These are phyloP conservation scores for Pseudodiploospora longispora DNA, from an alignment of 2,329 filamentous ascomycete species.

Conservation along the genomic window DNA sequence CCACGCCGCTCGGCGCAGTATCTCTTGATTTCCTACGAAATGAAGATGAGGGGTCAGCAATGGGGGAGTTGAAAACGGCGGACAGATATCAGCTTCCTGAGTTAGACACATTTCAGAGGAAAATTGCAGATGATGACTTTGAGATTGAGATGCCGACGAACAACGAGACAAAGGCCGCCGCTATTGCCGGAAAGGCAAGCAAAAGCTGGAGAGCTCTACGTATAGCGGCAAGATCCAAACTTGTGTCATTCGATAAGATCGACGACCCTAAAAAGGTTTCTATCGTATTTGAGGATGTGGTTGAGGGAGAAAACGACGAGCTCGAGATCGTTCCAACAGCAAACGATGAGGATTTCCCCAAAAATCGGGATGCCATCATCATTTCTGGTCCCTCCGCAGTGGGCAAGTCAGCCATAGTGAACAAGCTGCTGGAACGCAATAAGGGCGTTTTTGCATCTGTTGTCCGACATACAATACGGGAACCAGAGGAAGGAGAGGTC, in stretches of 20 bases:
- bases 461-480: conserved; percentile 46
- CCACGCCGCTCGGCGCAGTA: conserved; percentile 62
- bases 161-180: conserved; percentile 45
- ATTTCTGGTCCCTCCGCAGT: conserved; percentile 56
- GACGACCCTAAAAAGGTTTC: conserved; percentile 70
- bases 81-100: conserved; percentile 61
- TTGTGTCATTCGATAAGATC: conserved; percentile 78
- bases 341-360: conserved; percentile 31
- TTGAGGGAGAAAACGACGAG: conserved; percentile 28
- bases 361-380: conserved; percentile 50
- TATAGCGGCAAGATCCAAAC: conserved; percentile 64
- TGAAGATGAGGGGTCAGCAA: conserved; percentile 46
- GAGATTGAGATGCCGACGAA: conserved; percentile 75
- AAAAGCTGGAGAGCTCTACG: conserved; percentile 87
- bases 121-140: conserved; percentile 72
- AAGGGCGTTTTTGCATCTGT: conserved; percentile 57
- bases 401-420: conserved; percentile 56
- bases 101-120: conserved; percentile 60
- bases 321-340: conserved; percentile 23
- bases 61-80: conserved; percentile 61
- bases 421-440: conserved; percentile 54
- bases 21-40: conserved; percentile 73
- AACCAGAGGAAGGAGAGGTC: conserved; percentile 40
- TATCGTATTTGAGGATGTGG: conserved; percentile 44
- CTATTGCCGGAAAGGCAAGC: conserved; percentile 68